phyloP scores from a whole-genome alignment of 225 moss, liverwort and hornwort species.

The Pseudoscleropodium purum region DNA sequence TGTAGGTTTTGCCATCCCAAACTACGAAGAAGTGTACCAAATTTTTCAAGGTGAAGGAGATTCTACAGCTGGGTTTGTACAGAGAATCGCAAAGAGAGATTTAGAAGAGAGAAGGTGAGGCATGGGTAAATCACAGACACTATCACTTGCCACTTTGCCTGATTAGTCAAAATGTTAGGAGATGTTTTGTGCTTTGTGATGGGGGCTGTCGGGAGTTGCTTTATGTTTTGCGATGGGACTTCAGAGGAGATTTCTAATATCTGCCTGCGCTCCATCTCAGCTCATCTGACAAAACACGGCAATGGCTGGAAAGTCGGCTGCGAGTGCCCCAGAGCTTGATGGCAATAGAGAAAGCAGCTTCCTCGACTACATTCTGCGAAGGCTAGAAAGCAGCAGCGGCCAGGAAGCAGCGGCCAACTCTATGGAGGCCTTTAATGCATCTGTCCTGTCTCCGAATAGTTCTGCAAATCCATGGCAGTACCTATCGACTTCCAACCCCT shows the following conservation, averaged over 20 bases:
- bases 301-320: conserved; percentile 22
- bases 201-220: neutral
- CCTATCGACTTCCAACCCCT: neutral
- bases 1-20: neutral
- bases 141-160: neutral
- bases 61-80: neutral
- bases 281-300: neutral
- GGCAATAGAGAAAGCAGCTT: conserved; percentile 11
- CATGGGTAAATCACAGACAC: too few species aligned
- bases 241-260: neutral
- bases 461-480: conserved; percentile 28
- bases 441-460: conserved; percentile 14
- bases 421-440: neutral
- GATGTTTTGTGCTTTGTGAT: neutral
- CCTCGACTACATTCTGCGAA: conserved; percentile 16
- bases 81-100: neutral
- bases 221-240: neutral
- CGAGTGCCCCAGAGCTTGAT: neutral
- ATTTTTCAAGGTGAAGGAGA: neutral
- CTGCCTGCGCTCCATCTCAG: neutral
- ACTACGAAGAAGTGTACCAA: neutral
- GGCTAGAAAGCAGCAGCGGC: conserved; percentile 8
- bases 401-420: conserved; percentile 12
- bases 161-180: neutral
- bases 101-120: neutral